A percentile compares a stretch with the other conserved stretches of the same genome.
phyloP scores from a whole-genome alignment of 805 yeast genomes.

The Yarrowia divulgata region DNA sequence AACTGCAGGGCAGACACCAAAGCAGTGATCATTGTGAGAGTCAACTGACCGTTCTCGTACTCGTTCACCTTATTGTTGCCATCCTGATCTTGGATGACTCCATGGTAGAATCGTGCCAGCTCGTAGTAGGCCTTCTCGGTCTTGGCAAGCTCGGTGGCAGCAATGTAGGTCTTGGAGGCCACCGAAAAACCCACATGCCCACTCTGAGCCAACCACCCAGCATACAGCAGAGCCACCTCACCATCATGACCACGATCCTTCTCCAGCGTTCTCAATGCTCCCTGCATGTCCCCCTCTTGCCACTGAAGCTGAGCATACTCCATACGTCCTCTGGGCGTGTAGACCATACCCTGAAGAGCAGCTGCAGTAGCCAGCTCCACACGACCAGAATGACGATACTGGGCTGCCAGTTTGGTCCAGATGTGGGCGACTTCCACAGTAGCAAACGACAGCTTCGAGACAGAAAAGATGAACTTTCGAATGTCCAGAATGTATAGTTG shows the following conservation, averaged over 20 bases:
- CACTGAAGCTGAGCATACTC: slow-evolving; percentile 85
- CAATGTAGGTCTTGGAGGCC: slow-evolving; percentile 21
- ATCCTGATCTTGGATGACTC: slow-evolving; percentile 40
- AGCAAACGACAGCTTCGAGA: slow-evolving; percentile 40
- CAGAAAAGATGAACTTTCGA: slow-evolving; percentile 56
- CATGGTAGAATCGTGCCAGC: slow-evolving; percentile 31
- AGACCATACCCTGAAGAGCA: slow-evolving; percentile 61
- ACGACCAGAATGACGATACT: slow-evolving; percentile 72
- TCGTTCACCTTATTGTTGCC: slow-evolving; percentile 36
- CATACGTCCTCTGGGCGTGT: slow-evolving; percentile 49
- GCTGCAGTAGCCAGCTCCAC: slow-evolving; percentile 75
- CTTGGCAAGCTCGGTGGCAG: slow-evolving; percentile 23
- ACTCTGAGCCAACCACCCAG: slow-evolving; percentile 33
- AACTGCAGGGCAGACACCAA: slow-evolving; percentile 66
- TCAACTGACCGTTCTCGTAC: slow-evolving; percentile 55
- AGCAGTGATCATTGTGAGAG: slow-evolving; percentile 60
- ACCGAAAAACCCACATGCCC: slow-evolving; percentile 31
- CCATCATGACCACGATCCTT: slow-evolving; percentile 28
- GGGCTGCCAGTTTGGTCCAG: slow-evolving; percentile 64
- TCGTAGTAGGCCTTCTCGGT: slow-evolving; percentile 29
- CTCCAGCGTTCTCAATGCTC: slow-evolving; percentile 44
- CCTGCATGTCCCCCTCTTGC: slow-evolving; percentile 79
- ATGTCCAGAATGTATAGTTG: slow-evolving; percentile 57
- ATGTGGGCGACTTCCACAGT: slow-evolving; percentile 54
- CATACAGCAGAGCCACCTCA: slow-evolving; percentile 28